Base-by-base conservation (phyloP, 352 stramenopile species). In the Globisporangium alternatum region DNA sequence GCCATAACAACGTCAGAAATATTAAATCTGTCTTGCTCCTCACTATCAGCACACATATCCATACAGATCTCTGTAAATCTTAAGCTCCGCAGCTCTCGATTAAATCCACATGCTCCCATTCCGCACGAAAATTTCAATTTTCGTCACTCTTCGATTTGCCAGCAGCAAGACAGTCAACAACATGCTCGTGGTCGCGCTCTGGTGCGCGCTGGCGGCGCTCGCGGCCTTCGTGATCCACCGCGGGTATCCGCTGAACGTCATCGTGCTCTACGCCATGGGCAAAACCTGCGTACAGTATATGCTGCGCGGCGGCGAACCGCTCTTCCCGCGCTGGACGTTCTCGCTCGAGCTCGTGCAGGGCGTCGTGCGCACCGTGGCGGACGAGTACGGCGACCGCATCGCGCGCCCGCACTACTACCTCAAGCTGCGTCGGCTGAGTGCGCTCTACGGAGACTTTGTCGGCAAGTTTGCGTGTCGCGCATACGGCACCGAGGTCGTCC, bases 301-400 rank as follows among this genome's bases (percentile, higher is more conserved):
- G 19, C 33, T 41, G 44, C 62, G 55, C 35, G 54, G 54, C 13
- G 47, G 54, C 22, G 22, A 9, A 21, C 64, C 64, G 44, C 58
- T 69, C 2, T 59, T 39, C 9, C 72, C 70, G 17, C 65, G 64
- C 41, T 83, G 75, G 75, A 72, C 75, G 22, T 49, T 83, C 45
- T 53, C 41, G n/a, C 74, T 80, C 45, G 75, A 83, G 51, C 33
- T 80, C 3, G 41, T 75, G 31, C 64, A 64, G 19, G 49, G 62
- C 0, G 43, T 78, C 21, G 56, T 71, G 21, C 67, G 53, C 22
- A 53, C 39, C 6, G 65, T 62, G 56, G 70, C 55, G 15, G 64
- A 69, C 12, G 48, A 45, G 21, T 66, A 64, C 39, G 75, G 72
- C 19, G 60, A 65, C 15, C 59, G 62, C 1, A 56, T 69, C 55